These are phyloP conservation scores for Crithidia expoeki DNA, from an alignment of 208 protist genomes.

Conservation along the genomic window DNA sequence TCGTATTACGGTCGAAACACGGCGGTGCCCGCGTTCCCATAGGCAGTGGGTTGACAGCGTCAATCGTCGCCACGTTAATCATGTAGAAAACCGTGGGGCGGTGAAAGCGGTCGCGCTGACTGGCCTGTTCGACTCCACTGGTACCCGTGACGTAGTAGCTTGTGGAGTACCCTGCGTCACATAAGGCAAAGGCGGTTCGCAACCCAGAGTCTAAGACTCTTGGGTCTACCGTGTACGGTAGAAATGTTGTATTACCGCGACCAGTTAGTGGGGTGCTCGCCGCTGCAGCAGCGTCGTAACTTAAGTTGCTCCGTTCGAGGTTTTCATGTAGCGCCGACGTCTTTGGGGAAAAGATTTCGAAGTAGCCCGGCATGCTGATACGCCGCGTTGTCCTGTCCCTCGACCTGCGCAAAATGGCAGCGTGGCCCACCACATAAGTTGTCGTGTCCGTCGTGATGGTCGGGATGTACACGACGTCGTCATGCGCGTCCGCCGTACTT, in stretches of 20 bases:
- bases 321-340: no score
- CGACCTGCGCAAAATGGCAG: background rate
- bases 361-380: background rate
- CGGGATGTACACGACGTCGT: constrained; percentile 14
- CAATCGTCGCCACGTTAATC: constrained; percentile 10
- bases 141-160: background rate
- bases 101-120: background rate
- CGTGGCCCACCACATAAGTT: constrained; percentile 1
- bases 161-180: constrained; percentile 1
- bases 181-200: constrained; percentile 18
- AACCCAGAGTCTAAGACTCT: constrained; percentile 3
- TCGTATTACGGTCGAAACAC: constrained; percentile 8
- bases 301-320: no score
- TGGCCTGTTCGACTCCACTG: background rate
- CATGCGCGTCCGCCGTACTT: background rate
- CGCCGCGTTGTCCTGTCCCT: background rate
- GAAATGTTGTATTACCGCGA: background rate
- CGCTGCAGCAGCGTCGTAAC: background rate
- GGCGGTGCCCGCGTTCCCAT: background rate
- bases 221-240: background rate
- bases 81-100: constrained; percentile 1
- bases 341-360: background rate
- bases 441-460: background rate
- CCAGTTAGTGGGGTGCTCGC: background rate
- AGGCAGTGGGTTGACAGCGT: background rate